phyloP scores from a whole-genome alignment of 106 monocot species.

The Dioscorea dumetorum region DNA sequence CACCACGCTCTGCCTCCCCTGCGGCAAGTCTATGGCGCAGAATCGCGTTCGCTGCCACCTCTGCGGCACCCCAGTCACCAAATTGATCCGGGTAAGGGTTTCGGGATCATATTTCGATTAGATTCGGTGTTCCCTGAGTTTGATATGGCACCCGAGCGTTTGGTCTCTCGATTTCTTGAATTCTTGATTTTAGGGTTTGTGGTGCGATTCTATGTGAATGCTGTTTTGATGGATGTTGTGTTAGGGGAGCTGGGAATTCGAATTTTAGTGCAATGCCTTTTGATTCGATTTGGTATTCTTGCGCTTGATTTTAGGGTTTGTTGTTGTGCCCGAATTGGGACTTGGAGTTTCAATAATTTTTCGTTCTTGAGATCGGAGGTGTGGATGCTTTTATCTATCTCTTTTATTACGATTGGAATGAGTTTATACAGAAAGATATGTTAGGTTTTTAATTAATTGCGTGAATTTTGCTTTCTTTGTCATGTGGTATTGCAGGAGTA shows the following conservation, averaged over 20 bases:
- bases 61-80: slow-evolving; percentile 45
- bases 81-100: slow-evolving; percentile 46
- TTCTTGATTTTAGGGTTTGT: too few species aligned
- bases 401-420: neutral
- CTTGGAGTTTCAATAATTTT: neutral
- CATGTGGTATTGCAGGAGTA: slow-evolving; percentile 42
- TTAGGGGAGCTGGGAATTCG: too few species aligned
- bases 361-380: neutral
- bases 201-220: too few species aligned
- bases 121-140: too few species aligned
- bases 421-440: neutral
- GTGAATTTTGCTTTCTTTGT: neutral
- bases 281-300: too few species aligned
- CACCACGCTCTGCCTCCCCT: slow-evolving; percentile 64
- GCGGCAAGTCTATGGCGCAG: slow-evolving; percentile 62
- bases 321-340: too few species aligned
- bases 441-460: neutral
- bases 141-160: neutral
- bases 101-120: too few species aligned
- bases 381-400: neutral
- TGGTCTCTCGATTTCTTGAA: neutral
- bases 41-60: slow-evolving; percentile 38
- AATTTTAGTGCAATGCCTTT: too few species aligned
- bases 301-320: too few species aligned
- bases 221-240: neutral